phyloP scores from a whole-genome alignment of 495 filamentous ascomycete species.

The Penicillium desertorum region DNA sequence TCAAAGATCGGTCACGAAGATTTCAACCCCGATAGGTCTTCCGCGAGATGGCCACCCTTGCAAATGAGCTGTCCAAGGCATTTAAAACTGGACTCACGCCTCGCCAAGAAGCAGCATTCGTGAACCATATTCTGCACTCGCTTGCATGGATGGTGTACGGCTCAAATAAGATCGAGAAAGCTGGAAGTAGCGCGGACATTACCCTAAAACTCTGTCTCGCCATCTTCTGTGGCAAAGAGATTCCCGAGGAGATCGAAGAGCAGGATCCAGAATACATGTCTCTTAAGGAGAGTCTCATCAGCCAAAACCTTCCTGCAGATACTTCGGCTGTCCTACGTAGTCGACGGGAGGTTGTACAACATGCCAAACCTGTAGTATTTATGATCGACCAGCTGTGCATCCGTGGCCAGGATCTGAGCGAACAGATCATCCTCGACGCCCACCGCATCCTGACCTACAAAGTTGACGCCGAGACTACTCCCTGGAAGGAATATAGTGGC shows the following conservation, averaged over 20 bases:
- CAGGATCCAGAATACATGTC: not conserved
- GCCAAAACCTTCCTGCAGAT: not conserved
- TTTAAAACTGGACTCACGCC: not conserved
- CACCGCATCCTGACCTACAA: slow-evolving; percentile 31
- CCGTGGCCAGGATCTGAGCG: slow-evolving; percentile 20
- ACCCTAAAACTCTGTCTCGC: slow-evolving; percentile 7
- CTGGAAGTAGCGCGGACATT: not conserved
- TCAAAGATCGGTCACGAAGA: not conserved
- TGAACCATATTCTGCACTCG: slow-evolving; percentile 1
- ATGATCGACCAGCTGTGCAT: slow-evolving; percentile 26
- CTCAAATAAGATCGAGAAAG: slow-evolving; percentile 14
- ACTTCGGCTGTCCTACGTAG: slow-evolving; percentile 16
- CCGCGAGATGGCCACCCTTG: slow-evolving; percentile 6
- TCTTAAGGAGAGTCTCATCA: not conserved
- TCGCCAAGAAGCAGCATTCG: not conserved
- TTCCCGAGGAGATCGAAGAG: slow-evolving; percentile 2
- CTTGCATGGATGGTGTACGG: slow-evolving; percentile 15
- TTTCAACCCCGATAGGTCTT: slow-evolving; percentile 4
- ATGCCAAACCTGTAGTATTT: slow-evolving; percentile 31
- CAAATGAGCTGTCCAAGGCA: not conserved
- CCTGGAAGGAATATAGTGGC: slow-evolving; percentile 27
- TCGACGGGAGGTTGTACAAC: slow-evolving; percentile 35
- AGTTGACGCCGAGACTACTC: slow-evolving; percentile 15
- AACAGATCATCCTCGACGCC: slow-evolving; percentile 33
- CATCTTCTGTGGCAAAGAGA: slow-evolving; percentile 6